Base-by-base conservation (phyloP, 768 basidiomycete genomes). In the Xerocomellus intermedius region DNA sequence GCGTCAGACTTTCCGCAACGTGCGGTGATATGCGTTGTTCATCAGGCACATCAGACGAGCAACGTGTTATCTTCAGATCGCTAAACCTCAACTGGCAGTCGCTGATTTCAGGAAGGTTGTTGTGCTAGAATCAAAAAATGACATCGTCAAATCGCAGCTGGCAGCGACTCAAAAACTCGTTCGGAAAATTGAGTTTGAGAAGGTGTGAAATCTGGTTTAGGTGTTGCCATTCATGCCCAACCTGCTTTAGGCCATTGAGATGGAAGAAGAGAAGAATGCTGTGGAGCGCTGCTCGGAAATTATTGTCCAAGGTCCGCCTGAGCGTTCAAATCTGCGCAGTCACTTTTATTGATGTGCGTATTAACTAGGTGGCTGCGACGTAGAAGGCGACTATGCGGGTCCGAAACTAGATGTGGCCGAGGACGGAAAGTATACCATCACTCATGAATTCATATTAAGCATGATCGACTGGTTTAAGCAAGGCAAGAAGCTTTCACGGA, bases 401-500 rank as follows among this genome's bases (percentile, higher is more conserved):
- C 96, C 97, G 2, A 78, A 78, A 50, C 80, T 98, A 14, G 66
- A 75, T n/a, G 64, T 73, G 14, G 70, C 75, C 39, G 78, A 83
- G 50, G 80, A 84, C 59, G 86, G 83, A 47, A 84, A 85, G 73
- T 93, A 83, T 72, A 75, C 70, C 46, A 89, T 95, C 59, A 90
- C 86, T 24, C 70, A 80, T 36, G 80, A 86, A 50, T 99, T 98
- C 70, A 77, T 99, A 57, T 79, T 81, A 59, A 79, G 75, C 37
- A 94, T 98, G 94, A 85, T 97, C 46, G 77, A 86, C 58, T 91
- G 86, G 85, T 98, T 97, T 75, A 95, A 94, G 76, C 82, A 85
- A 42, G 94, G 94, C n/a, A 97, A 97, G 70, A 79, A 87, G n/a
- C 73, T 98, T 44, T 85, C 93, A 5, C 85, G 86, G 71, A 81